phyloP scores from a whole-genome alignment of 176 grass and related monocot species.

The Typha latifolia region DNA sequence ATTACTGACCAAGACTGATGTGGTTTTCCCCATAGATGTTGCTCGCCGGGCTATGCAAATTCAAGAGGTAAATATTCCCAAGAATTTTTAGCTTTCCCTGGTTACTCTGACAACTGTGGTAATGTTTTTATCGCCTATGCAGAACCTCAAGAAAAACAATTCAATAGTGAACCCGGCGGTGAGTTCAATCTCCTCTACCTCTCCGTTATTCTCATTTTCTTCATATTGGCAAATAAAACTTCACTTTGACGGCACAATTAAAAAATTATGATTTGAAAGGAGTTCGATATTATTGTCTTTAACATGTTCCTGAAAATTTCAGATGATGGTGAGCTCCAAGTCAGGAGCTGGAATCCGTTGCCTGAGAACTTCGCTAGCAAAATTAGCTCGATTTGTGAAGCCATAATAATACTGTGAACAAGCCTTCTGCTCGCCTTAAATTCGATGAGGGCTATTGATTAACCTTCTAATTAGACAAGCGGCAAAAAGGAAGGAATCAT shows the following conservation, averaged over 20 bases:
- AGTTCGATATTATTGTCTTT: neutral
- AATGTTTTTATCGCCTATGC: slow-evolving; percentile 4
- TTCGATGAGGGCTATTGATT: too few species aligned
- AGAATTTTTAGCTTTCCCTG: neutral
- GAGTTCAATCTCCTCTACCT: slow-evolving; percentile 20
- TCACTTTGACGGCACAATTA: too few species aligned
- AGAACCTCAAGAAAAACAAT: slow-evolving; percentile 77
- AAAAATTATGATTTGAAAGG: too few species aligned
- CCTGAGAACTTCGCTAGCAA: slow-evolving; percentile 60
- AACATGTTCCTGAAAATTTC: neutral
- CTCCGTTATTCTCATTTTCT: neutral
- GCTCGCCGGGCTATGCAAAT: slow-evolving; percentile 87
- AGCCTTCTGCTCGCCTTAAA: too few species aligned
- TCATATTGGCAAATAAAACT: too few species aligned
- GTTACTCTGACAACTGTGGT: neutral
- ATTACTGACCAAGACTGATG: slow-evolving; percentile 82
- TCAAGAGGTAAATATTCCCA: slow-evolving; percentile 46
- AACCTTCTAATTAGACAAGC: too few species aligned
- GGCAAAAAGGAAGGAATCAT: too few species aligned
- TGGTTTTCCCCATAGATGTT: slow-evolving; percentile 91
- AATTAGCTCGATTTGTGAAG: slow-evolving; percentile 65
- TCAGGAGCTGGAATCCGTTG: slow-evolving; percentile 61
- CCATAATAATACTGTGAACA: slow-evolving; percentile 42
- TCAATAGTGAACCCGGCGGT: slow-evolving; percentile 72
- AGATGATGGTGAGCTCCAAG: slow-evolving; percentile 96